Evolutionary conservation across 805 yeast species (phyloP).

Genomic region (Saccharomycopsis amapae): DNA sequence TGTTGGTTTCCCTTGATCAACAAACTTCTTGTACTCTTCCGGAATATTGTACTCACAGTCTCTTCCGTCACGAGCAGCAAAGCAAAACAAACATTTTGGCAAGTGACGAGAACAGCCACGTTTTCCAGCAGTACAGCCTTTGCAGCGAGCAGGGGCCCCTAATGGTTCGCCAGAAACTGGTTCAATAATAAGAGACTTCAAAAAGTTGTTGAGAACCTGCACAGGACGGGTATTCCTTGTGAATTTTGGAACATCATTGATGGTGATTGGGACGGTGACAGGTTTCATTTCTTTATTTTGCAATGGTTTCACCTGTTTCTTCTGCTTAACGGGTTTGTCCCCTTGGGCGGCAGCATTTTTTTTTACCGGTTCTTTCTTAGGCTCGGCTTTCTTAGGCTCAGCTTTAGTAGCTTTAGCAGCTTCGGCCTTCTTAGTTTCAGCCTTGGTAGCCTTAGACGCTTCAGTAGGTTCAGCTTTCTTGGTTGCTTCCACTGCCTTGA

Average conservation of each 20-base stretch:
- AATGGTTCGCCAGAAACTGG: constrained; percentile 1
- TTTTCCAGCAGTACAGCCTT: background rate
- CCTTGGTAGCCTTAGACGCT: background rate
- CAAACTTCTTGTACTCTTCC: too few species aligned
- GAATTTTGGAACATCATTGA: too few species aligned
- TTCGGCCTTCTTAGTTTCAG: background rate
- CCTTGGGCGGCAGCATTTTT: background rate
- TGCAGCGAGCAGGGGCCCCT: constrained; percentile 2
- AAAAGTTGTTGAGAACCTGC: too few species aligned
- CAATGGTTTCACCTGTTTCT: too few species aligned
- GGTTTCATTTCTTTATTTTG: too few species aligned
- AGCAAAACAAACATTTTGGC: constrained; percentile 7
- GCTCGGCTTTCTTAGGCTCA: background rate
- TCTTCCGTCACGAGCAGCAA: background rate
- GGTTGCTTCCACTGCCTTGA: constrained; percentile 1
- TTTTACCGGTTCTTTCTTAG: background rate
- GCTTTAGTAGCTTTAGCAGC: background rate
- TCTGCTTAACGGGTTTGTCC: constrained; percentile 1
- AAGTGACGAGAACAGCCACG: constrained; percentile 2
- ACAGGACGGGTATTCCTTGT: too few species aligned
- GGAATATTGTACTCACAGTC: too few species aligned
- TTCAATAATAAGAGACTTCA: background rate
- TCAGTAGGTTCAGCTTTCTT: constrained; percentile 6
- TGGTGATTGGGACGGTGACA: too few species aligned
- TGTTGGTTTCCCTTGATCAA: too few species aligned